Base-by-base conservation (phyloP, 1,139 yeast genomes). In the Debaryomyces fabryi region DNA sequence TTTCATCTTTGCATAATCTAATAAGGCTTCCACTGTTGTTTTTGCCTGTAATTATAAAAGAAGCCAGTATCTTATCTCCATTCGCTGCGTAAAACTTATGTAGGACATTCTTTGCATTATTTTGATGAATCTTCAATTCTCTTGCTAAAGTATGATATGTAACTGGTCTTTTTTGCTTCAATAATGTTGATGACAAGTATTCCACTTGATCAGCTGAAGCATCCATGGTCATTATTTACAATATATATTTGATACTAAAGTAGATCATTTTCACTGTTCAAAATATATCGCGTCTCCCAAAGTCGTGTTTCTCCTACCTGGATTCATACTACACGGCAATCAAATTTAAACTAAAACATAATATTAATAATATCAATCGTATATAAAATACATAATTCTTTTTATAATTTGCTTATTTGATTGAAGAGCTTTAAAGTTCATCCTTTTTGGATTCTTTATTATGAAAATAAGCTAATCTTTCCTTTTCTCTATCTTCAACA, bases 31-130 rank as follows among this genome's bases (percentile, higher is more conserved):
- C 56, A n/a, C 52, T 50, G 2, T 43, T 42, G 3, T 54, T 50
- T 35, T 56, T 50, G 0, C 79, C 79, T 1, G 67, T 62, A 23
- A 69, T 66, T 2, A 75, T 49, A 48, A 70, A 74, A 0, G 72
- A 58, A 1, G 77, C 78, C 10, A 59, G 52, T 7, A 74, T 47
- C 48, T 63, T 64, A 6, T 64, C 58, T 48, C 57, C 63, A 54
- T 74, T 72, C 45, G 67, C 63, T 25, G 52, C 50, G 54, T 68
- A 74, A 54, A 64, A 74, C 32, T 67, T 67, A 44, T 59, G 58
- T 33, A 75, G 64, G 6, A 67, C 47, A 3, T 46, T 47, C 52
- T 73, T 74, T 13, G 79, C 68, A 21, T 53, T 53, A 42, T 60
- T 48, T n/a, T 62, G 60, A 40, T 71, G 74, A 10, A 71, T 54